Conservation (phyloP, 768 basidiomycete genomes). For the Scleroderma bovista region DNA sequence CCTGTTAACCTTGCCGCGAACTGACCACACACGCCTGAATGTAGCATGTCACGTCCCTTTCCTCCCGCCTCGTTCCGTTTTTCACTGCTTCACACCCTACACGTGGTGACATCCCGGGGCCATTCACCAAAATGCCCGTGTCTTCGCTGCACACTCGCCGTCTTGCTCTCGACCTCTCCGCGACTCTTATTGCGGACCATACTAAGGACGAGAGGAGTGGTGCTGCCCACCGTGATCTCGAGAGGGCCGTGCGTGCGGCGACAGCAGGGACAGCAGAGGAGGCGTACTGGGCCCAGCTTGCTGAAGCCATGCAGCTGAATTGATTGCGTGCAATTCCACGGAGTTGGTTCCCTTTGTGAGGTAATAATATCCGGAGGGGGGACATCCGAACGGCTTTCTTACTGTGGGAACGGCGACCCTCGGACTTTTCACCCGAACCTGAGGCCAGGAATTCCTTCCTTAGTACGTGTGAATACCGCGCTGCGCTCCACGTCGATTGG, state of each 20-base stretch:
- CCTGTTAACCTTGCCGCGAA: slow-evolving; percentile 4
- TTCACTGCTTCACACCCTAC: slow-evolving; percentile 74
- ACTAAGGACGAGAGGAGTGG: slow-evolving; percentile 5
- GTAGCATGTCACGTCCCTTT: slow-evolving; percentile 36
- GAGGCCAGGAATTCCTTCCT: background rate
- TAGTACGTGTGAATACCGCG: background rate
- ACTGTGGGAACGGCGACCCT: background rate
- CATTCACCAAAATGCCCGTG: slow-evolving; percentile 63
- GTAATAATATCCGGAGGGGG: background rate
- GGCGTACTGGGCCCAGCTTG: slow-evolving; percentile 32
- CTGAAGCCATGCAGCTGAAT: slow-evolving; percentile 7
- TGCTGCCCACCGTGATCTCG: slow-evolving; percentile 6
- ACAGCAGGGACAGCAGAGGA: slow-evolving; percentile 23
- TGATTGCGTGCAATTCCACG: slow-evolving; percentile 5
- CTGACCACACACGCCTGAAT: slow-evolving; percentile 8
- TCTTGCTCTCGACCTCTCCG: slow-evolving; percentile 62
- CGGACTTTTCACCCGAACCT: background rate
- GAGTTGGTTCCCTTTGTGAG: background rate
- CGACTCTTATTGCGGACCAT: slow-evolving; percentile 22
- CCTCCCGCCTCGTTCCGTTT: slow-evolving; percentile 51
- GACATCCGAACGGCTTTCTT: background rate
- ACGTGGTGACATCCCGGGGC: slow-evolving; percentile 70
- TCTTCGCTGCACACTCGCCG: slow-evolving; percentile 37
- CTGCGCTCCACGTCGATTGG: too few relatives aligned
- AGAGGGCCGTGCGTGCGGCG: slow-evolving; percentile 20